Base-by-base conservation (phyloP, 306 rosid genomes). In the Biancaea sappan region DNA sequence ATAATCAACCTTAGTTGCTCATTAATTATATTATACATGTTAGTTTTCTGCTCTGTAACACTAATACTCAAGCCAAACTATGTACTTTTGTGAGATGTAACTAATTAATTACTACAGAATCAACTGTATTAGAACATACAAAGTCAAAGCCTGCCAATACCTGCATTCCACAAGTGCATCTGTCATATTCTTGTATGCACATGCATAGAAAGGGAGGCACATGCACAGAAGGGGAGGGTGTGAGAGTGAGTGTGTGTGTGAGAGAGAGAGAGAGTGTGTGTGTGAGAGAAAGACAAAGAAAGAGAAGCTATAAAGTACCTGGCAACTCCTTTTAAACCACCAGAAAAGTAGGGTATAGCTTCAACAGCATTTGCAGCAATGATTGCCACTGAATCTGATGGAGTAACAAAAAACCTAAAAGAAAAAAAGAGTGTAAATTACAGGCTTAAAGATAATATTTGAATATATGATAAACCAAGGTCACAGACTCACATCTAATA, bases 311-410 rank as follows among this genome's bases (percentile, higher is more conserved):
- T 60, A 26, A 66, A 37, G 46, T 62, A 69, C 98, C 99, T 94
- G 96, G 99, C 99, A 73, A 94, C 99, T 71, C 99, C 99, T 85
- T 94, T 94, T 81, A 94, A 75, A 82, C 99, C 99, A 74, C 88
- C 50, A 77, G 90, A 84, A 84, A 94, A 94, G 89, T 94, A 94
- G 14, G 99, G 99, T 71, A 94, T 92, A 79, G 98, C 75, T 77
- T 90, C 96, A 73, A 94, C 99, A 50, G 99, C 98, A 90, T 94
- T 95, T 76, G 99, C 99, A 79, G 98, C 99, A 80, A 95, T 92
- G 54, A 95, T 90, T 80, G 99, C 99, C 78, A 95, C 99, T 43
- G 98, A 95, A 82, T 95, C 99, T 4, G 99, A 95, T 18, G 99
- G 99, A 60, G 99, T 95, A 82, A 95, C 99, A 58, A 95, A 95